These are phyloP conservation scores for Pestalotiopsis sp. DNA, from an alignment of 2,329 filamentous ascomycete species.

Conservation along the genomic window DNA sequence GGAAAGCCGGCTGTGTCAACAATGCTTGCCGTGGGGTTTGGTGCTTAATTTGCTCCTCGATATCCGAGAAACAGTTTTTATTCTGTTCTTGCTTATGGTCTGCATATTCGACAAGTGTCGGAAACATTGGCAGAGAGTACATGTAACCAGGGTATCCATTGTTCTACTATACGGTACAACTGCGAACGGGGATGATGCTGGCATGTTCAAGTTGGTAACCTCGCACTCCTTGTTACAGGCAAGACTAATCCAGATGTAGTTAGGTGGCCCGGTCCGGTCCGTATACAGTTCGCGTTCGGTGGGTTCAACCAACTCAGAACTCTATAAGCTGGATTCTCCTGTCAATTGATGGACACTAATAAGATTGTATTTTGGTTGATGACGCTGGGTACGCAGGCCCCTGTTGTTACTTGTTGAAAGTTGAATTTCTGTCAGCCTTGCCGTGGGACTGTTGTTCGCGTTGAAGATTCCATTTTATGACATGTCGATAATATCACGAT, in stretches of 20 bases:
- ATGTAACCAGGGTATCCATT: neutral
- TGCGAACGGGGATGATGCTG: neutral
- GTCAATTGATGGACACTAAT: neutral
- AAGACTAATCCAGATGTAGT: neutral
- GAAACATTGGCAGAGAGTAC: neutral
- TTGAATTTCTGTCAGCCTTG: neutral
- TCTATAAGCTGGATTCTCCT: neutral
- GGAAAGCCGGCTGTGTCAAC: neutral
- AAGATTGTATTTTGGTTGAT: neutral
- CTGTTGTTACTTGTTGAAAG: neutral
- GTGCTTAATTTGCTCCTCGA: neutral
- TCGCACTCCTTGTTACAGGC: neutral
- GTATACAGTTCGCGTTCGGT: neutral
- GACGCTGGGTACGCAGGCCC: neutral
- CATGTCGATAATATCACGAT: slow-evolving; percentile 19
- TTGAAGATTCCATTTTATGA: neutral
- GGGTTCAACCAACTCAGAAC: neutral
- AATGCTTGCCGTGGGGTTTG: neutral
- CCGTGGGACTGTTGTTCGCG: neutral
- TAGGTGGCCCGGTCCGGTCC: neutral
- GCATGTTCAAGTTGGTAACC: neutral
- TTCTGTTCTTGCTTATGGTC: neutral
- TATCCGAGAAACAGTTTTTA: neutral
- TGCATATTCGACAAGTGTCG: neutral
- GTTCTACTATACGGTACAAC: neutral